Evolutionary conservation across 164 flowering plant species (phyloP).

Genomic region (Umbellularia californica): DNA sequence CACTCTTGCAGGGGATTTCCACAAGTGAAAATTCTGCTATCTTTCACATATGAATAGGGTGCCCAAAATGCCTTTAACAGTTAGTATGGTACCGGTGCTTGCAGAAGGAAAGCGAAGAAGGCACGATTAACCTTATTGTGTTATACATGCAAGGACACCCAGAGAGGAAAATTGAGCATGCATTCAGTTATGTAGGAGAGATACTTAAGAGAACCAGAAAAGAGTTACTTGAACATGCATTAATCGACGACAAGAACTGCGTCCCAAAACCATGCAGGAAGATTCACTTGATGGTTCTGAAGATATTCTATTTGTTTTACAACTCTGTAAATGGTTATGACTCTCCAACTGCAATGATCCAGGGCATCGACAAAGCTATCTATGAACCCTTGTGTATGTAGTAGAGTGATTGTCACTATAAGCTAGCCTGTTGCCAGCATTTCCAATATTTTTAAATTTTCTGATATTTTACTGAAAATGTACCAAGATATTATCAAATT

Average conservation of each 20-base stretch:
- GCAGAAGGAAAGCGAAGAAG: slow-evolving; percentile 41
- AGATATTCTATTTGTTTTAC: slow-evolving; percentile 43
- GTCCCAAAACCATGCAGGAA: slow-evolving; percentile 17
- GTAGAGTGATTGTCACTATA: too few relatives aligned
- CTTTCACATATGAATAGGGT: too few relatives aligned
- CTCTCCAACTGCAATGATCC: slow-evolving; percentile 23
- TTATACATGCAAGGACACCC: slow-evolving; percentile 31
- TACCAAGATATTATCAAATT: too few relatives aligned
- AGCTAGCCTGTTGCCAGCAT: too few relatives aligned
- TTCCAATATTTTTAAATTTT: too few relatives aligned
- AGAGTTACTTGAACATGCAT: slow-evolving; percentile 30
- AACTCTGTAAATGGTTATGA: slow-evolving; percentile 30
- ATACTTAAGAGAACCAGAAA: slow-evolving; percentile 21
- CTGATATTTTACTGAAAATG: too few relatives aligned
- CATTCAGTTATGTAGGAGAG: slow-evolving; percentile 16
- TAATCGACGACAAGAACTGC: slow-evolving; percentile 21
- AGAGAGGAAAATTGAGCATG: slow-evolving; percentile 22
- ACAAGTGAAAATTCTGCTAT: too few relatives aligned
- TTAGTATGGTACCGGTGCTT: background rate
- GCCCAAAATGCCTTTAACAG: too few relatives aligned
- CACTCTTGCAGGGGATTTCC: too few relatives aligned
- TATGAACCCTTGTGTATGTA: slow-evolving; percentile 8
- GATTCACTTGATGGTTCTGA: slow-evolving; percentile 26
- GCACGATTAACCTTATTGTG: slow-evolving; percentile 30
- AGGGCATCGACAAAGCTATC: slow-evolving; percentile 37